Evolutionary conservation across 768 basidiomycete species (phyloP), one percentile per base, ranked within the genome.

Genomic region (Coprinopsis strossmayeri): DNA sequence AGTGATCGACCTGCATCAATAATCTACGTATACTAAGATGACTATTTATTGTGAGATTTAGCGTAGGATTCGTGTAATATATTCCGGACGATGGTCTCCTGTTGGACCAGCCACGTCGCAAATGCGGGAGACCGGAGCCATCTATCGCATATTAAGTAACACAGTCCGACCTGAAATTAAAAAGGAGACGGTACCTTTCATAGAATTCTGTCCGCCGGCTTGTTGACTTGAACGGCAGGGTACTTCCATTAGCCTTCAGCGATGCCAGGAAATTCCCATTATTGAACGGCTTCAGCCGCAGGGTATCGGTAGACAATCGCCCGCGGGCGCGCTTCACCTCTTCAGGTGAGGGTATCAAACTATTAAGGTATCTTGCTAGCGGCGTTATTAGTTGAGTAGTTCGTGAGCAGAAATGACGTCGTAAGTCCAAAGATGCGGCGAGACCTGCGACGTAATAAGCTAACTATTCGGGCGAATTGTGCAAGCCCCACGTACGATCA

Each of bases 371-470:
- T 55, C 94, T 80, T 56, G 94, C 84, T 3, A 98, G 75, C 0
- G 95, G 95, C 2, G 89, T 84, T 18, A 97, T 78, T 52, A 98
- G 73, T 46, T 84, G 84, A 17, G 85, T 87, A 1, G 95, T 91
- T 38, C 94, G 77, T 34, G 86, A 79, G 46, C 81, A 81, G 62
- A 98, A 91, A 60, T 97, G 91, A 39, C 80, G 72, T 20, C 90
- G 81, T 11, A 95, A 70, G 46, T 68, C 74, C 45, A 80, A 77
- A 46, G 77, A 91, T 24, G 78, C 78, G 34, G 77, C 74, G 5
- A 82, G 64, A 56, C 72, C 86, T 89, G 58, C 17, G 23, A 2
- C 15, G n/a, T 11, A 26, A 11, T 5, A 30, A 18, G 38, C 11
- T 37, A 37, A 35, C 23, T 42, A 46, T 41, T 43, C 49, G 50